Evolutionary conservation across 2,329 filamentous ascomycete genomes (phyloP).

Genomic region (Alternaria dauci): DNA sequence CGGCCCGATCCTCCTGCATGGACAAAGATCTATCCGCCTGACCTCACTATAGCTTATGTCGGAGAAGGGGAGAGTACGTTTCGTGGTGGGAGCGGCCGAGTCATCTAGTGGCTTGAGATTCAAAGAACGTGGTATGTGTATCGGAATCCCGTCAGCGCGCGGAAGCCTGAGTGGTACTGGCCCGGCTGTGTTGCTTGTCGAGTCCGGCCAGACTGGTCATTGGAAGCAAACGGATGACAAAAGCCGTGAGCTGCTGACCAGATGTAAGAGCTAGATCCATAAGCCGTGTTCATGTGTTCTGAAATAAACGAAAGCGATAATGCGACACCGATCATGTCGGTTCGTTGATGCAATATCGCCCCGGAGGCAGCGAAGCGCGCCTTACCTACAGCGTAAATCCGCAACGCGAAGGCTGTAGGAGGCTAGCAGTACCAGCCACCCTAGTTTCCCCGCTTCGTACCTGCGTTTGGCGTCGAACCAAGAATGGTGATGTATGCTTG

Average conservation of each 20-base stretch:
- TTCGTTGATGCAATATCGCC: not conserved
- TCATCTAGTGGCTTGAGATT: slow-evolving; percentile 36
- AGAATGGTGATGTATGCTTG: slow-evolving; percentile 3
- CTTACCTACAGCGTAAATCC: not conserved
- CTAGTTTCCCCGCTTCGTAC: slow-evolving; percentile 9
- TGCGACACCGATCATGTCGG: not conserved
- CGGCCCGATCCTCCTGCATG: slow-evolving; percentile 23
- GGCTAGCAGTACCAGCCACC: slow-evolving; percentile 1
- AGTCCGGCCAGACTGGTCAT: slow-evolving; percentile 28
- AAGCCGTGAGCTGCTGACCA: slow-evolving; percentile 25
- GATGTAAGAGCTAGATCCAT: no score
- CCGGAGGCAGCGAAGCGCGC: not conserved
- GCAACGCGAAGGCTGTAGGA: not conserved
- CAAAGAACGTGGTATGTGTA: slow-evolving; percentile 39
- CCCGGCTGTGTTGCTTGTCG: slow-evolving; percentile 35
- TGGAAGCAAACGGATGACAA: slow-evolving; percentile 35
- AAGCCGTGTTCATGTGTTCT: not conserved
- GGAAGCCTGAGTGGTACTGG: slow-evolving; percentile 34
- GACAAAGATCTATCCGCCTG: slow-evolving; percentile 35
- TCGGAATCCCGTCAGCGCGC: slow-evolving; percentile 33
- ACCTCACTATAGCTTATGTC: slow-evolving; percentile 29
- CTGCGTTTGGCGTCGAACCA: slow-evolving; percentile 5
- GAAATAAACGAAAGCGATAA: not conserved
- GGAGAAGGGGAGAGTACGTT: slow-evolving; percentile 34
- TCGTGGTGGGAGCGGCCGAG: slow-evolving; percentile 27